Evolutionary conservation across 768 basidiomycete species (phyloP), one percentile per base, ranked within the genome.

Genomic region (Cyathus striatus): DNA sequence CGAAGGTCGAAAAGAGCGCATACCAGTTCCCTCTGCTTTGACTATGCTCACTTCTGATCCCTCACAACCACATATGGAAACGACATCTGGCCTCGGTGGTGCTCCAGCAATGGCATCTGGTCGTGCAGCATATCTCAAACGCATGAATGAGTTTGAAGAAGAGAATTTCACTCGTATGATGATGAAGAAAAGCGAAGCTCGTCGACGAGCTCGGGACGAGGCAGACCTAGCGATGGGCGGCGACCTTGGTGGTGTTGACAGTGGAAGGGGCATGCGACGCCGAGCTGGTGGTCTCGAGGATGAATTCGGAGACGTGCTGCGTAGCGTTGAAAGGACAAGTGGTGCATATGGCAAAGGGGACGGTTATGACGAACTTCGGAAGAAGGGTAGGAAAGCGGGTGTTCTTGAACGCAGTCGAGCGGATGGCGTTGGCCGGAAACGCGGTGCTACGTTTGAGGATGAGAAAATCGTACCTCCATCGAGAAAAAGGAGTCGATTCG

Each of bases 91-190:
- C 9, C 65, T 91, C 6, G 84, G 88, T 10, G 69, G 72, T 14
- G 73, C 75, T 21, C 77, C 82, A 5, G 62, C 79, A 3, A 60
- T 82, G 10, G 60, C 68, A 7, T 80, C 82, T 17, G 75, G 75
- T 20, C 85, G 92, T 17, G 89, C 88, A 7, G 76, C 81, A 14
- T 86, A 93, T 55, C 73, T 97, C 42, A 77, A 81, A 50, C 77
- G 81, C 5, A 78, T 96, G 63, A 80, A 78, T 40, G 83, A 90
- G 48, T 98, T 90, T 60, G 95, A 98, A 66, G 92, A 95, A 59
- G 90, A 90, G 36, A 93, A 95, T 62, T 90, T 97, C 65, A 89
- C 87, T 26, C 83, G 95, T 35, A 55, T 97, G 41, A 73, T 94
- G 46, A 84, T 93, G 79, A 88, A 84, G 59, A 97, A 97, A 73